These are phyloP conservation scores for Eucalyptus regnans DNA, from an alignment of 345 rosid species.

Conservation along the genomic window DNA sequence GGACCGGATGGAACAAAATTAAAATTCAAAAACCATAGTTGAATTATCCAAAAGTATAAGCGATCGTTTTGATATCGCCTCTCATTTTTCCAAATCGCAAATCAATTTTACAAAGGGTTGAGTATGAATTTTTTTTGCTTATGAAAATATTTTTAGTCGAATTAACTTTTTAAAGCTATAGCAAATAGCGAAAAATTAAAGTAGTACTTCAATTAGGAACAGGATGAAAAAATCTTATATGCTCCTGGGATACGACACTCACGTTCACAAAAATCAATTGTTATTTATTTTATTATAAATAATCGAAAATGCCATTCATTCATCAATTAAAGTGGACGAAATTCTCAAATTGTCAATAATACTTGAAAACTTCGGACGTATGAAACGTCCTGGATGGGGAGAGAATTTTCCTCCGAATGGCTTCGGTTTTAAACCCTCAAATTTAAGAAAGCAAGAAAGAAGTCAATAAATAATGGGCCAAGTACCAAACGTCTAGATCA, in stretches of 20 bases:
- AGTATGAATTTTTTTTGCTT: neutral
- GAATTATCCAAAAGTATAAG: neutral
- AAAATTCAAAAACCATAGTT: neutral
- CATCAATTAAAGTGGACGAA: neutral
- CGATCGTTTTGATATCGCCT: fast-evolving
- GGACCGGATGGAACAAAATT: neutral
- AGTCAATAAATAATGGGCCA: neutral
- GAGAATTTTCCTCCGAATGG: no score
- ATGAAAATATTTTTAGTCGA: neutral
- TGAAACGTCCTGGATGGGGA: neutral
- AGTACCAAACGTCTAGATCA: neutral
- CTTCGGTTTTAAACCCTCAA: fast-evolving
- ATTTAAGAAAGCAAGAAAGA: neutral
- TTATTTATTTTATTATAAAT: neutral
- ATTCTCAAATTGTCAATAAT: neutral
- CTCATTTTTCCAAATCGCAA: neutral
- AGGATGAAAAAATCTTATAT: neutral
- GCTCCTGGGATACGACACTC: neutral
- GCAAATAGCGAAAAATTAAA: neutral
- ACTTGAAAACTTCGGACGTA: neutral
- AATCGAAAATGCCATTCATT: neutral
- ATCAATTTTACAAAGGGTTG: neutral
- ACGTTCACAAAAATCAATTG: fast-evolving
- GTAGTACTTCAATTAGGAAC: neutral
- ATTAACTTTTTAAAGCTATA: neutral